Percentiles rank a stretch among this genome's conserved stretches.
phyloP scores from a whole-genome alignment of 495 filamentous ascomycete species.

The Zalerion maritima region DNA sequence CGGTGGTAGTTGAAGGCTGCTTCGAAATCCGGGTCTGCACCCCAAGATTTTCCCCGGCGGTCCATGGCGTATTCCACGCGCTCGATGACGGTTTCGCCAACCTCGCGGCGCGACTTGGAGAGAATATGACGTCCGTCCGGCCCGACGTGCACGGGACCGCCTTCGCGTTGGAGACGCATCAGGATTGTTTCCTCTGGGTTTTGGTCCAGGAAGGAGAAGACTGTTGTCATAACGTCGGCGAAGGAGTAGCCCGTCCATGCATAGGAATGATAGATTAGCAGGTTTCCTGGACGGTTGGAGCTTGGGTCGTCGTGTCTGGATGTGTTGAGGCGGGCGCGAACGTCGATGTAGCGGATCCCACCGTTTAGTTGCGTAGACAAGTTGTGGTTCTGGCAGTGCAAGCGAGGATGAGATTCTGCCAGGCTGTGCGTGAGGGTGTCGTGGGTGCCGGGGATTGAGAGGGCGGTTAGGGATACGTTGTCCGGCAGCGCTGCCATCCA shows the following conservation, averaged over 20 bases:
- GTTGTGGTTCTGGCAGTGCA: slow-evolving; percentile 62
- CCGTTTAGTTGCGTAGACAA: slow-evolving; percentile 54
- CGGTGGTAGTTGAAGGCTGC: slow-evolving; percentile 14
- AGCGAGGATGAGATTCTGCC: slow-evolving; percentile 63
- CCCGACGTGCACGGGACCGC: slow-evolving; percentile 5
- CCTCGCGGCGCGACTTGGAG: too few species aligned
- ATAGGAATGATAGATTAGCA: slow-evolving; percentile 51
- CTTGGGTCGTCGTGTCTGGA: slow-evolving; percentile 7
- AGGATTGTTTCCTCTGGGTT: slow-evolving; percentile 11
- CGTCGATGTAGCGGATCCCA: slow-evolving; percentile 71
- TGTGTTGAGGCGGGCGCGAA: slow-evolving; percentile 35
- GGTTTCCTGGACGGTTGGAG: slow-evolving; percentile 15
- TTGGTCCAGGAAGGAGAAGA: slow-evolving; percentile 36
- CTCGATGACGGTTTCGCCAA: slow-evolving; percentile 9
- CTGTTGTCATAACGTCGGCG: slow-evolving; percentile 42
- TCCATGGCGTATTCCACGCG: slow-evolving; percentile 11
- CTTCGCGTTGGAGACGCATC: slow-evolving; percentile 18
- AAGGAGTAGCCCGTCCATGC: slow-evolving; percentile 23
- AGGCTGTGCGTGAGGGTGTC: slow-evolving; percentile 57
- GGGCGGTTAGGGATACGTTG: slow-evolving; percentile 48
- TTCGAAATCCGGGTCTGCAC: too few species aligned
- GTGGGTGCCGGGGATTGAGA: slow-evolving; percentile 75
- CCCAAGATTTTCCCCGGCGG: too few species aligned
- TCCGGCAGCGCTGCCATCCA: slow-evolving; percentile 60
- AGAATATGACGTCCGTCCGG: too few species aligned